A percentile compares a stretch with the other conserved stretches of the same genome.
Conservation (phyloP, 2,329 filamentous ascomycete genomes). For the Trichoderma endophyticum region DNA sequence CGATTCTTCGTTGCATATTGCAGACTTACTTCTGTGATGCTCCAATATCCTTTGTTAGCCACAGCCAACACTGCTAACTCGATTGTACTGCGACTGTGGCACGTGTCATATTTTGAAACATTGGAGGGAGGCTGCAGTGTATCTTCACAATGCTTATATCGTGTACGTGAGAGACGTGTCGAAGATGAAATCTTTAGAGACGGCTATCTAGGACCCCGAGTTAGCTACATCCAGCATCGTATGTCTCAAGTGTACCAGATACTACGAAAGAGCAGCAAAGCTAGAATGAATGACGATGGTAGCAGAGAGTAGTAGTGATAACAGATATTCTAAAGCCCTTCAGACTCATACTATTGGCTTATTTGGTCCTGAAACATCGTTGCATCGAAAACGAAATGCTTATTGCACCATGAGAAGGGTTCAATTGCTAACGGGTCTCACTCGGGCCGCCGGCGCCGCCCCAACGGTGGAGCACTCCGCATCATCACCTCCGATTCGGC, state of each 20-base stretch:
- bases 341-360: neutral
- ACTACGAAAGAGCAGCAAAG: neutral
- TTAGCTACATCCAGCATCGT: neutral
- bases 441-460: neutral
- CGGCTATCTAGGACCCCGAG: neutral
- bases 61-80: neutral
- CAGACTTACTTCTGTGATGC: neutral
- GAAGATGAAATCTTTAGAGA: neutral
- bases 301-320: neutral
- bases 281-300: neutral
- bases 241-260: neutral
- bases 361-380: neutral
- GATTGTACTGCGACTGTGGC: neutral
- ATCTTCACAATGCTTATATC: neutral
- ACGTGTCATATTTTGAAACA: neutral
- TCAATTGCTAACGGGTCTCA: neutral
- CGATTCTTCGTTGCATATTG: neutral
- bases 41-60: neutral
- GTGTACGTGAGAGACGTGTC: neutral
- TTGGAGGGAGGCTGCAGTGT: neutral
- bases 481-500: neutral
- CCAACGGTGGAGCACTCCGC: neutral
- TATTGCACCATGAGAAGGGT: neutral
- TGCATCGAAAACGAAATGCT: neutral
- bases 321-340: neutral